Conservation (phyloP, 768 basidiomycete genomes). For the Paxillus rubicundulus region DNA sequence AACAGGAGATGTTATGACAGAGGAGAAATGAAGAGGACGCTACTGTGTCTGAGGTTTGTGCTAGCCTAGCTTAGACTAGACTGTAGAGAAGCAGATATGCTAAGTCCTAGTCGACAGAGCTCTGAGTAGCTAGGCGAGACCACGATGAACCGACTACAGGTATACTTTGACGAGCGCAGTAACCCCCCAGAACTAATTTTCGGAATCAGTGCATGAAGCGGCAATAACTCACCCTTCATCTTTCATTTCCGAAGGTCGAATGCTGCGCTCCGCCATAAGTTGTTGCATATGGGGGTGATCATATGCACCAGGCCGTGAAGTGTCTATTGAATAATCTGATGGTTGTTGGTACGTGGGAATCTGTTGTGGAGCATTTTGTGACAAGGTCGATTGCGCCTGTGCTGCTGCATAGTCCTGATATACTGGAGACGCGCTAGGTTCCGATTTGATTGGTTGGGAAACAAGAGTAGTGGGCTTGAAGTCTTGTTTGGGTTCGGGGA, state of each 20-base stretch:
- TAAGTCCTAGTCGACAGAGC: conserved; percentile 66
- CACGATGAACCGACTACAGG: conserved; percentile 43
- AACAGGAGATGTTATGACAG: conserved; percentile 61
- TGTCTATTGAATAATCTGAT: conserved; percentile 46
- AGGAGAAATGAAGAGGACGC: conserved; percentile 59
- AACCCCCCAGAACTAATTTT: conserved; percentile 6
- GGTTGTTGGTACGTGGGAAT: conserved; percentile 80
- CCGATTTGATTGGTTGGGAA: conserved; percentile 9
- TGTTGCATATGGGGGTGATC: conserved; percentile 38
- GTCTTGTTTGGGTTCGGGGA: conserved; percentile 20
- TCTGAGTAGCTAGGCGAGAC: conserved; percentile 43
- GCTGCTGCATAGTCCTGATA: conserved; percentile 14
- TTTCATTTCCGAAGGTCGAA: conserved; percentile 90
- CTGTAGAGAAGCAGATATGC: conserved; percentile 62
- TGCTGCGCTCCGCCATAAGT: conserved; percentile 48
- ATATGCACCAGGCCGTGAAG: conserved; percentile 38
- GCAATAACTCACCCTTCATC: conserved; percentile 89
- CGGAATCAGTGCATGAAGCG: conserved; percentile 8
- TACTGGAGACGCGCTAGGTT: conserved; percentile 8
- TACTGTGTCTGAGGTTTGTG: conserved; percentile 62
- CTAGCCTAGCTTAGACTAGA: conserved; percentile 83
- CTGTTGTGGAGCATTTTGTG: conserved; percentile 54
- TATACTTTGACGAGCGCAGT: conserved; percentile 22
- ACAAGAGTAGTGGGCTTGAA: conserved; percentile 7
- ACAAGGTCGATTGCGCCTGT: conserved; percentile 28